A percentile compares a stretch with the other conserved stretches of the same genome.
Evolutionary conservation across 2,329 filamentous ascomycete genomes (phyloP).

Genomic region (Tolypocladium cylindrosporum): DNA sequence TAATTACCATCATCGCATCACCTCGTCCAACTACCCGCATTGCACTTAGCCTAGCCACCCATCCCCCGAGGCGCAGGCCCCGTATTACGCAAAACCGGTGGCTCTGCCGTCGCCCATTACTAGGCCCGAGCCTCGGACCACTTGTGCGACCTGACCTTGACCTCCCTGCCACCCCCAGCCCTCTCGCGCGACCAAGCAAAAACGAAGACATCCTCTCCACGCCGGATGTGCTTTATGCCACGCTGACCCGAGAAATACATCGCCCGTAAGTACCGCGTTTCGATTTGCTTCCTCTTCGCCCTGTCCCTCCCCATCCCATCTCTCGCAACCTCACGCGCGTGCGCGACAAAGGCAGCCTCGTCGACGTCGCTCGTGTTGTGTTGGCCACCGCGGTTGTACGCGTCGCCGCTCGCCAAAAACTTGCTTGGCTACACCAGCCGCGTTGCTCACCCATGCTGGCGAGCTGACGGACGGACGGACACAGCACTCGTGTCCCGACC

Average conservation of each 20-base stretch:
- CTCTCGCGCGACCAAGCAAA: conserved; percentile 9
- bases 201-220: conserved; percentile 8
- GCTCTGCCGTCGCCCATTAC: conserved; percentile 8
- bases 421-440: conserved; percentile 10
- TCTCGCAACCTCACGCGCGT: neutral
- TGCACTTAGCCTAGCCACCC: conserved; percentile 1
- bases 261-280: conserved; percentile 5
- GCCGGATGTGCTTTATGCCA: conserved; percentile 14
- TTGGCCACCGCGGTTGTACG: conserved; percentile 5
- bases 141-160: conserved; percentile 12
- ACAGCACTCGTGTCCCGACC: conserved; percentile 5
- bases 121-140: conserved; percentile 10
- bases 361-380: conserved; percentile 1
- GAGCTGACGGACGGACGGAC: conserved; percentile 2
- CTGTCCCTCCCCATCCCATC: neutral
- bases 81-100: conserved; percentile 14
- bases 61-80: conserved; percentile 6
- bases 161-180: conserved; percentile 8
- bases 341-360: conserved; percentile 2
- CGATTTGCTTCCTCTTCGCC: conserved; percentile 2
- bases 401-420: conserved; percentile 6
- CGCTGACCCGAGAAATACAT: conserved; percentile 17
- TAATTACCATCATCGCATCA: conserved; percentile 1
- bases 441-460: conserved; percentile 9
- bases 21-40: conserved; percentile 3